Conservation (phyloP, 2,329 filamentous ascomycete genomes). For the Colletotrichum chrysophilum region DNA sequence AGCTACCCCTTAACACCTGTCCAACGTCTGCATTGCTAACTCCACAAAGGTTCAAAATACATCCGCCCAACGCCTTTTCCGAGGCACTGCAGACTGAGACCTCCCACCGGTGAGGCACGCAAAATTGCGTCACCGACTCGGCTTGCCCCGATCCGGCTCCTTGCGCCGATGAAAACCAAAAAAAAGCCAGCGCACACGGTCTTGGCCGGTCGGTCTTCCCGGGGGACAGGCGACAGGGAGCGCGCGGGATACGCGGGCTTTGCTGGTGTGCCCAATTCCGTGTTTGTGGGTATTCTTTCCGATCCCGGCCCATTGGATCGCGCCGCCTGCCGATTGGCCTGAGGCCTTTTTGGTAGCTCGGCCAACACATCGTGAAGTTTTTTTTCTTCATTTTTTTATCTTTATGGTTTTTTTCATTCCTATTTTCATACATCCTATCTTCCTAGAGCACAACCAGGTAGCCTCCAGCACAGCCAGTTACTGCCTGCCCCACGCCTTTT, state of each 20-base stretch:
- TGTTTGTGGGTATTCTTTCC: background rate
- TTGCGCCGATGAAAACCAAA: background rate
- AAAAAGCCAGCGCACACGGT: background rate
- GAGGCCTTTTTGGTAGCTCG: background rate
- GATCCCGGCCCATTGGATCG: background rate
- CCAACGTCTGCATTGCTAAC: background rate
- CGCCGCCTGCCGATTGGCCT: background rate
- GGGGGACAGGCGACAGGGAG: background rate
- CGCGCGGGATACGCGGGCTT: background rate
- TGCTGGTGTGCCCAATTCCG: background rate
- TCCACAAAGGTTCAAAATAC: fast-evolving
- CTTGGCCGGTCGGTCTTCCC: background rate
- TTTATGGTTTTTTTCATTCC: too few relatives aligned
- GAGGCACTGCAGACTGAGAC: background rate
- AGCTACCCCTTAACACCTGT: fast-evolving
- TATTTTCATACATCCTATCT: too few relatives aligned
- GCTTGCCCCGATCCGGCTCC: background rate
- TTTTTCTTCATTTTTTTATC: too few relatives aligned
- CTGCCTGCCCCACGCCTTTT: too few relatives aligned
- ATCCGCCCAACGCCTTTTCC: background rate
- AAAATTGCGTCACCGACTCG: background rate
- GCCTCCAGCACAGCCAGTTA: too few relatives aligned
- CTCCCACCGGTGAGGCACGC: background rate
- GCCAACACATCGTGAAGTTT: background rate
- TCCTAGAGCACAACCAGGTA: too few relatives aligned